Percentiles rank a stretch among this genome's conserved stretches.
These are phyloP conservation scores for Aristolochia fimbriata DNA, from an alignment of 164 flowering plant genomes.

Conservation along the genomic window DNA sequence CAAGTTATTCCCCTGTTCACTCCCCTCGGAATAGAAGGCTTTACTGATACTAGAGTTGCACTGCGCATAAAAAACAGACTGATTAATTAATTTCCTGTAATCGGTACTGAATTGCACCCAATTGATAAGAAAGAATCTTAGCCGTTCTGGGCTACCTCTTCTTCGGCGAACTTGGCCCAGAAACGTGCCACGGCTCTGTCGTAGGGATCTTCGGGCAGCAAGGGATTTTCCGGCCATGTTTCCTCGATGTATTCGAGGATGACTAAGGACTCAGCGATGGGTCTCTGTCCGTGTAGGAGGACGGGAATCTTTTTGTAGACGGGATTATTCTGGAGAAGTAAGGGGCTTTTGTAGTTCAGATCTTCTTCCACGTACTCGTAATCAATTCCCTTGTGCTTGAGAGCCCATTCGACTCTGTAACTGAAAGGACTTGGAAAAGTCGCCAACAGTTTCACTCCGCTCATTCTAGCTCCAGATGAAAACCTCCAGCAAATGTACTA, in stretches of 20 bases:
- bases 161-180: conserved; percentile 11
- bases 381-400: conserved; percentile 20
- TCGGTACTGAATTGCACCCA: no score
- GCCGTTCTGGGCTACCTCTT: background rate
- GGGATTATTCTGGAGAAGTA: conserved; percentile 11
- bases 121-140: background rate
- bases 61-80: background rate
- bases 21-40: background rate
- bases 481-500: no score
- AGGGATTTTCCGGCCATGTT: conserved; percentile 5
- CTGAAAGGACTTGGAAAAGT: conserved; percentile 7
- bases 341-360: conserved; percentile 17
- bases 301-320: conserved; percentile 9
- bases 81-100: background rate
- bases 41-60: background rate
- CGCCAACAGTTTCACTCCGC: conserved; percentile 14
- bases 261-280: conserved; percentile 4
- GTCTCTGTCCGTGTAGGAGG: conserved; percentile 1
- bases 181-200: conserved; percentile 18
- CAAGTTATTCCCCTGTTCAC: background rate
- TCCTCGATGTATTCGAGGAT: conserved; percentile 11
- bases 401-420: conserved; percentile 19
- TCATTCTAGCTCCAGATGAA: no score
- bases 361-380: conserved; percentile 19
- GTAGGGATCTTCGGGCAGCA: conserved; percentile 16